Evolutionary conservation across 2,329 filamentous ascomycete genomes (phyloP).

Genomic region (Zymoseptoria ardabiliae): DNA sequence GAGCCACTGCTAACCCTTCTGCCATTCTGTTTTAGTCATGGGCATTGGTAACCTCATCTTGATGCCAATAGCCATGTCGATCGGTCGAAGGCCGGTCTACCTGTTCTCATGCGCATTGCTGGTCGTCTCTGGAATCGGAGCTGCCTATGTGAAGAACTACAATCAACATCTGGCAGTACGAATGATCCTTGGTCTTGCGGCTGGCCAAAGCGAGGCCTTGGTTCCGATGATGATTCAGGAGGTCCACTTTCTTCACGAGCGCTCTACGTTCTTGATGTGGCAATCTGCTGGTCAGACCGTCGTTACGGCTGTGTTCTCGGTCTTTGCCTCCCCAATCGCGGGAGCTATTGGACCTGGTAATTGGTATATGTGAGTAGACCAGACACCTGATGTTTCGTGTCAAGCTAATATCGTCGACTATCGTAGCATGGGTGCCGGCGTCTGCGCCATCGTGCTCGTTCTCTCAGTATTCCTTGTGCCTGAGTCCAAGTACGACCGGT

Average conservation of each 20-base stretch:
- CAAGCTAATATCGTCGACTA: neutral
- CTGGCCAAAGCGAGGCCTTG: conserved; percentile 20
- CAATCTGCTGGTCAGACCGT: conserved; percentile 37
- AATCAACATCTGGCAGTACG: conserved; percentile 25
- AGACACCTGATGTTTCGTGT: too few species aligned
- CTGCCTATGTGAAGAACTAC: conserved; percentile 18
- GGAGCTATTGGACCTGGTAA: conserved; percentile 34
- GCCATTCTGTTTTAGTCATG: too few species aligned
- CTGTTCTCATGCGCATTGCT: conserved; percentile 25
- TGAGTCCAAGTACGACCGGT: conserved; percentile 38
- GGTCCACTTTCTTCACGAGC: conserved; percentile 41
- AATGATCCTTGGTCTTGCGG: conserved; percentile 27
- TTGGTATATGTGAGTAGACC: conserved; percentile 35
- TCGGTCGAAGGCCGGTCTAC: conserved; percentile 30
- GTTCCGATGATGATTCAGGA: conserved; percentile 30
- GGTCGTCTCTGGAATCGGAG: conserved; percentile 22
- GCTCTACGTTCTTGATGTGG: conserved; percentile 36
- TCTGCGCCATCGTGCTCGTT: conserved; percentile 31
- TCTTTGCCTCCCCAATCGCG: conserved; percentile 39
- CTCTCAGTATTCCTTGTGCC: conserved; percentile 36
- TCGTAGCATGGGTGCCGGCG: conserved; percentile 28
- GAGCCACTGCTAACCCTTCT: too few species aligned
- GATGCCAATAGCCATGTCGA: conserved; percentile 31
- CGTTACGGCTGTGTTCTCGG: conserved; percentile 31
- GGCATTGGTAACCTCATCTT: conserved; percentile 27